Evolutionary conservation across 768 basidiomycete genomes (phyloP).

Genomic region (Termitomyces sp.): DNA sequence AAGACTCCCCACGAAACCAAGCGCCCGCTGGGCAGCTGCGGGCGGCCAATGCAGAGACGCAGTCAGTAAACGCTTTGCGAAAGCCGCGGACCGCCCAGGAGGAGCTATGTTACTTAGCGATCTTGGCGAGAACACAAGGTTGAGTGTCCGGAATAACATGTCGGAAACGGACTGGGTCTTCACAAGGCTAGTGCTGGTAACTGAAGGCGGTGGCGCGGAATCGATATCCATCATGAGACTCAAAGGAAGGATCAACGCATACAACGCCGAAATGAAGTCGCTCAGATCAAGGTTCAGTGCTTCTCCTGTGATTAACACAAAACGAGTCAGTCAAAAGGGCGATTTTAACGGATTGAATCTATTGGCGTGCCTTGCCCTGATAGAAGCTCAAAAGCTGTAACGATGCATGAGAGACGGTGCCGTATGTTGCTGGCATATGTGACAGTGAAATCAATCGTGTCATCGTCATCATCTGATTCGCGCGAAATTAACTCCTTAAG

Average conservation of each 20-base stretch:
- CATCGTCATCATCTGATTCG: slow-evolving; percentile 32
- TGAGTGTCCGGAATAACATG: slow-evolving; percentile 83
- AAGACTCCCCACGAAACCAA: slow-evolving; percentile 71
- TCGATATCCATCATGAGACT: slow-evolving; percentile 66
- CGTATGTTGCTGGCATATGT: slow-evolving; percentile 34
- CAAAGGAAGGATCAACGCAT: slow-evolving; percentile 74
- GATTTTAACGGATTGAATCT: slow-evolving; percentile 5
- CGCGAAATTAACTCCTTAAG: slow-evolving; percentile 72
- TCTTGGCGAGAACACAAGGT: slow-evolving; percentile 76
- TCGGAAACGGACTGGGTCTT: slow-evolving; percentile 43
- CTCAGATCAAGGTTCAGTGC: slow-evolving; percentile 93
- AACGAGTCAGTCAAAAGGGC: slow-evolving; percentile 2
- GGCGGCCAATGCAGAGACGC: slow-evolving; percentile 82
- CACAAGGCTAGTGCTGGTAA: slow-evolving; percentile 19
- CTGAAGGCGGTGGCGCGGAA: slow-evolving; percentile 28
- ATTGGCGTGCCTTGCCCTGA: slow-evolving; percentile 80
- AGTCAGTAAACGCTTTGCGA: slow-evolving; percentile 86
- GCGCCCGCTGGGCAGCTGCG: slow-evolving; percentile 51
- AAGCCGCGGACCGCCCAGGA: slow-evolving; percentile 80
- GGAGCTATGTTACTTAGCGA: slow-evolving; percentile 50
- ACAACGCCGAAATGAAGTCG: slow-evolving; percentile 84
- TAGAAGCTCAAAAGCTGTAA: slow-evolving; percentile 95
- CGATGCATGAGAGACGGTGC: slow-evolving; percentile 76
- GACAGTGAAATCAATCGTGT: slow-evolving; percentile 27
- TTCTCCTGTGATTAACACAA: slow-evolving; percentile 57